phyloP scores from a whole-genome alignment of 495 filamentous ascomycete genomes.

The Daldinia childiae region DNA sequence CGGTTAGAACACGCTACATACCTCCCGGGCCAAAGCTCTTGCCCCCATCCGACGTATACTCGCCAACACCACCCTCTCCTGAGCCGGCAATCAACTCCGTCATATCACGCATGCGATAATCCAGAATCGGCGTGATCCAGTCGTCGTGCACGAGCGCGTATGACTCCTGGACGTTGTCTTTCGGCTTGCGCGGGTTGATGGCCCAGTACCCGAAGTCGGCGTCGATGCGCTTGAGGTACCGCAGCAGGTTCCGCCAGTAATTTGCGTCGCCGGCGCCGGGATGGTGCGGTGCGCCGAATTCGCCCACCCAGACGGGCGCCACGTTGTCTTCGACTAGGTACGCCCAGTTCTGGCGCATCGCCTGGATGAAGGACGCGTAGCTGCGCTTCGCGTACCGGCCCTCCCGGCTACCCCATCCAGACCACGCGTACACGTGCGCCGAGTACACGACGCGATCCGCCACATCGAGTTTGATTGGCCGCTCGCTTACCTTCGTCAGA shows the following conservation, averaged over 20 bases:
- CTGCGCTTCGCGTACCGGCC: conserved; percentile 61
- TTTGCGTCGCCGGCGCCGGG: conserved; percentile 62
- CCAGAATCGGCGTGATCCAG: conserved; percentile 64
- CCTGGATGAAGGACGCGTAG: conserved; percentile 64
- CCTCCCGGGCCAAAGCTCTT: not conserved
- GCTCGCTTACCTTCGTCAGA: conserved; percentile 56
- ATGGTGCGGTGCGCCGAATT: conserved; percentile 63
- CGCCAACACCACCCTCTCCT: conserved; percentile 3
- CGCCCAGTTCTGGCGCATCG: conserved; percentile 69
- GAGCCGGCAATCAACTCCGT: conserved; percentile 55
- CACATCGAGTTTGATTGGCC: conserved; percentile 63
- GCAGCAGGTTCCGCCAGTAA: conserved; percentile 68
- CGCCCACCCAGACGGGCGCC: conserved; percentile 70
- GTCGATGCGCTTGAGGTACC: conserved; percentile 62
- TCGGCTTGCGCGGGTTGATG: conserved; percentile 67
- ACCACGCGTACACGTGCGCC: conserved; percentile 69
- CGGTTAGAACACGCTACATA: not conserved
- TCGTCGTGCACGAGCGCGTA: conserved; percentile 66
- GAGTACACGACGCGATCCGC: conserved; percentile 66
- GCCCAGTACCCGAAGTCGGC: conserved; percentile 73
- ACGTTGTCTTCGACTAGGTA: conserved; percentile 65
- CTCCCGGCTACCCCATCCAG: conserved; percentile 65
- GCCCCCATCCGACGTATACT: not conserved
- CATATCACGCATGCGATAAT: conserved; percentile 67
- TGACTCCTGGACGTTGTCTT: conserved; percentile 59